A percentile compares a stretch with the other conserved stretches of the same genome.
These are phyloP conservation scores for Myochromella boudieri DNA, from an alignment of 768 basidiomycete genomes.

Conservation along the genomic window DNA sequence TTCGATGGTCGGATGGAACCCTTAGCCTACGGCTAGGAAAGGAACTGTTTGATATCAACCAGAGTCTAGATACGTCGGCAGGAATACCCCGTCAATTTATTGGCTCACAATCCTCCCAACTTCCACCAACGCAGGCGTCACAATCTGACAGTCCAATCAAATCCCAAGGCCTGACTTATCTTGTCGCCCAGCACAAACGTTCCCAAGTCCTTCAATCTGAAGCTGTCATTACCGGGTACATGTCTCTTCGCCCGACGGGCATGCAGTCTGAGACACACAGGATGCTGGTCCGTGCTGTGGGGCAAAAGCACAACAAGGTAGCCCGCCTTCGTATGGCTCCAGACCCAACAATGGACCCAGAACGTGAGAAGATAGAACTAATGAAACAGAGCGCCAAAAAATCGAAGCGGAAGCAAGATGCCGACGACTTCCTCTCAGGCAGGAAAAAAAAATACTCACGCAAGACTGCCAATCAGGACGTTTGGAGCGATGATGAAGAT, in stretches of 20 bases:
- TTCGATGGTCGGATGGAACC: constrained; percentile 95
- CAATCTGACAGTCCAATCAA: constrained; percentile 36
- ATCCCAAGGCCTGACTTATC: constrained; percentile 80
- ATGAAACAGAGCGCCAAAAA: constrained; percentile 65
- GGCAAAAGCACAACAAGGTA: constrained; percentile 81
- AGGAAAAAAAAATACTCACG: constrained; percentile 46
- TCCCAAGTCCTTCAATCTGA: constrained; percentile 87
- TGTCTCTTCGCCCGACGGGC: constrained; percentile 82
- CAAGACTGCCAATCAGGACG: constrained; percentile 39
- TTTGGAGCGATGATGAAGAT: constrained; percentile 71
- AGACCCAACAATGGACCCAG: constrained; percentile 76
- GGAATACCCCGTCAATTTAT: constrained; percentile 59
- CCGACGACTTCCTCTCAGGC: constrained; percentile 46
- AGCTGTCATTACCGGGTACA: constrained; percentile 77
- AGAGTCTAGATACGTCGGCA: constrained; percentile 76
- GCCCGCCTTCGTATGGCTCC: constrained; percentile 77
- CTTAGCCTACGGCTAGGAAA: constrained; percentile 89
- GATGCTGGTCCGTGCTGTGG: constrained; percentile 83
- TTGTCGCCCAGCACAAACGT: constrained; percentile 86
- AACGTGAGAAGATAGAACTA: constrained; percentile 69
- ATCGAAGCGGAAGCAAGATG: constrained; percentile 55
- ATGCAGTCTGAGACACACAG: constrained; percentile 91
- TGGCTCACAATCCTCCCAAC: constrained; percentile 39
- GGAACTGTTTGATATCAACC: constrained; percentile 89
- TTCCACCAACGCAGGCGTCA: constrained; percentile 38